phyloP scores from a whole-genome alignment of 2,329 filamentous ascomycete species.

The Metarhizium brunneum region DNA sequence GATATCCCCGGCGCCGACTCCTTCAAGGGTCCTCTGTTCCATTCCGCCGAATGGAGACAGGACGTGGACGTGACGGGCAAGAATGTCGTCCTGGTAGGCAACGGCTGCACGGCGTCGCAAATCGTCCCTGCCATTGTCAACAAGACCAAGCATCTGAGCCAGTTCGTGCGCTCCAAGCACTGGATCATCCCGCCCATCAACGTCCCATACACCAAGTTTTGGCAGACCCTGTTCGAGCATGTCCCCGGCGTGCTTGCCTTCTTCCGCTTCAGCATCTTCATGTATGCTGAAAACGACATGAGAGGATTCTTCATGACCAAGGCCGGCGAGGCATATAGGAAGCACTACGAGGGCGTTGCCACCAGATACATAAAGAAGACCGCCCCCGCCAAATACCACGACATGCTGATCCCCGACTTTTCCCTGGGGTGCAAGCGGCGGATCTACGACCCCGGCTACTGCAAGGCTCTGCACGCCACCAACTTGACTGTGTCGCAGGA shows the following conservation, averaged over 20 bases:
- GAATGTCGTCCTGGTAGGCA: slow-evolving; percentile 44
- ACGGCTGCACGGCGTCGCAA: slow-evolving; percentile 45
- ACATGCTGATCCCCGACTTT: slow-evolving; percentile 53
- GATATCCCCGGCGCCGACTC: slow-evolving; percentile 37
- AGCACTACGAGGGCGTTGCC: slow-evolving; percentile 24
- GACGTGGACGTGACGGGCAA: slow-evolving; percentile 37
- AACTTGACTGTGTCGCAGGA: slow-evolving; percentile 39
- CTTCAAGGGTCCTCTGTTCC: slow-evolving; percentile 38
- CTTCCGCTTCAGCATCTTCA: slow-evolving; percentile 32
- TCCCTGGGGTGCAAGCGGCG: slow-evolving; percentile 55
- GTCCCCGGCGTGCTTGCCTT: slow-evolving; percentile 36
- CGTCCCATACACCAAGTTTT: slow-evolving; percentile 7
- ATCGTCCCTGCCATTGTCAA: slow-evolving; percentile 36
- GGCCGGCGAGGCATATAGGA: slow-evolving; percentile 23
- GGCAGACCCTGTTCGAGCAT: slow-evolving; percentile 27
- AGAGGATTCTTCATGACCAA: slow-evolving; percentile 31
- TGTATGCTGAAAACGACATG: slow-evolving; percentile 22
- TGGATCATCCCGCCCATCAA: slow-evolving; percentile 30
- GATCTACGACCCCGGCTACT: slow-evolving; percentile 49
- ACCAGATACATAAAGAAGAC: slow-evolving; percentile 32
- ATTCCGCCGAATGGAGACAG: slow-evolving; percentile 46
- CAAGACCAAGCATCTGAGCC: slow-evolving; percentile 25
- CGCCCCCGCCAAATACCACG: slow-evolving; percentile 51
- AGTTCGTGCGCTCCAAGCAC: slow-evolving; percentile 32
- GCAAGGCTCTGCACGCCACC: slow-evolving; percentile 38